Conservation (phyloP, 129 eudicot genomes). For the Deinandra increscens region DNA sequence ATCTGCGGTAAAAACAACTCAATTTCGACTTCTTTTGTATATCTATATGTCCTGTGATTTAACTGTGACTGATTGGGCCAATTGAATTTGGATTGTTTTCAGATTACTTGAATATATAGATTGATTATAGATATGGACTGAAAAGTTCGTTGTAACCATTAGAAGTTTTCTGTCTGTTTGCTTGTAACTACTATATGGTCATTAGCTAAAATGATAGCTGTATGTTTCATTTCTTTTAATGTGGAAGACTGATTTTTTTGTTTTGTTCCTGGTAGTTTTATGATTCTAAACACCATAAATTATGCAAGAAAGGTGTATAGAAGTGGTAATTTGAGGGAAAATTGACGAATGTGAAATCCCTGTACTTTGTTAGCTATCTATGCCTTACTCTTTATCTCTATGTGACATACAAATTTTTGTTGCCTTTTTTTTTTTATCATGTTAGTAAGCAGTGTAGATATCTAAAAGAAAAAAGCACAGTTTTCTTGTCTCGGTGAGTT, state of each 20-base stretch:
- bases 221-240: not conserved
- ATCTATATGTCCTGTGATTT: not conserved
- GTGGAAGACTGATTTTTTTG: not conserved
- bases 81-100: conserved; percentile 3
- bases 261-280: not conserved
- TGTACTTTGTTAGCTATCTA: conserved; percentile 9
- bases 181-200: not conserved
- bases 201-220: not conserved
- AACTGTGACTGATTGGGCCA: not conserved
- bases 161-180: not conserved
- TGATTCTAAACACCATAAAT: conserved; percentile 1
- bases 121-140: not conserved
- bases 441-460: conserved; percentile 2
- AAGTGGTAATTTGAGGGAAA: not conserved
- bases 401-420: conserved; percentile 10
- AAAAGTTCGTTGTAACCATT: not conserved
- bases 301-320: conserved; percentile 4
- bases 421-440: not conserved
- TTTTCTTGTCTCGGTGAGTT: not conserved
- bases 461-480: not conserved
- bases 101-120: not conserved
- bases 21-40: not conserved
- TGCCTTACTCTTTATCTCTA: conserved; percentile 1
- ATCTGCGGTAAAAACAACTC: conserved; percentile 58
- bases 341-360: conserved; percentile 3